Conservation (phyloP, 352 stramenopile genomes). For the Globisporangium spiculum region DNA sequence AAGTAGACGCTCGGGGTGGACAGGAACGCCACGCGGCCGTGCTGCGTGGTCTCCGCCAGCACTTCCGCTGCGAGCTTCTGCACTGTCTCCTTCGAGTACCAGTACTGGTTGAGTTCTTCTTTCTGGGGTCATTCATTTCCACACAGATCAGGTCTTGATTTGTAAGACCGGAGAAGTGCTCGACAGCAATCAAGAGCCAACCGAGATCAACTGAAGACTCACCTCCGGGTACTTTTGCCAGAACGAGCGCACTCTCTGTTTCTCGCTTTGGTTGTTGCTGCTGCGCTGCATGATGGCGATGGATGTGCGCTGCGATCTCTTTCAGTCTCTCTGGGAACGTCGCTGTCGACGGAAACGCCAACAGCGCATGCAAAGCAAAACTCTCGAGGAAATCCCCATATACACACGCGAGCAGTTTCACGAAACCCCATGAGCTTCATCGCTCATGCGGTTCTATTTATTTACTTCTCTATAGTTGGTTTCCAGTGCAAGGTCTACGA, state of each 20-base stretch:
- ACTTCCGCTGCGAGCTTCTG: slow-evolving; percentile 66
- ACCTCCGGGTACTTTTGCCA: slow-evolving; percentile 74
- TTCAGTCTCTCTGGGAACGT: not conserved
- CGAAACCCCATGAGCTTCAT: not conserved
- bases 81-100: slow-evolving; percentile 91
- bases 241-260: slow-evolving; percentile 35
- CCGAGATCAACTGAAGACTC: not conserved
- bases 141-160: not conserved
- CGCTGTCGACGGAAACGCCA: not conserved
- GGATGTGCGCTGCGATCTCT: not conserved
- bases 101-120: slow-evolving; percentile 96
- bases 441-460: slow-evolving; percentile 11
- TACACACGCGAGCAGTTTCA: slow-evolving; percentile 6
- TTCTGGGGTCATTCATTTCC: slow-evolving; percentile 51
- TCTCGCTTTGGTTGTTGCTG: slow-evolving; percentile 22
- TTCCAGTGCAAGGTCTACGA: not conserved
- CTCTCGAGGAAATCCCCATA: not conserved
- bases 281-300: not conserved
- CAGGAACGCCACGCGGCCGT: slow-evolving; percentile 84
- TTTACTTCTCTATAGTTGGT: slow-evolving; percentile 7
- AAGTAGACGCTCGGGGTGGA: slow-evolving; percentile 95
- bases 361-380: not conserved
- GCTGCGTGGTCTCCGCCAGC: slow-evolving; percentile 40
- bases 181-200: not conserved
- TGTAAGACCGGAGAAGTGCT: not conserved